phyloP scores from a whole-genome alignment of 2,329 filamentous ascomycete species.

The Microdochium trichocladiopsis region DNA sequence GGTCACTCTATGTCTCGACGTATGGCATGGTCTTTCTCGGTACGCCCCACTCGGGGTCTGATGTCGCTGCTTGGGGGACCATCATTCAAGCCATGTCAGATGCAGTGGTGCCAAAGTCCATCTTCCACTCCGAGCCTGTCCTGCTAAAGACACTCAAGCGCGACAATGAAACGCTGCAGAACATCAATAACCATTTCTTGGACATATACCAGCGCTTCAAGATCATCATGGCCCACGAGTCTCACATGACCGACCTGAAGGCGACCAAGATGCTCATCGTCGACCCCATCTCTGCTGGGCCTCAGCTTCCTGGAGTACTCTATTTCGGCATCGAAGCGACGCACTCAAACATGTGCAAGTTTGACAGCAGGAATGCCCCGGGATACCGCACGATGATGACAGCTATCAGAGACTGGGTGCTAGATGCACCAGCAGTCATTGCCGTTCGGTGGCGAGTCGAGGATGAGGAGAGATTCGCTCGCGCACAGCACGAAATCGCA shows the following conservation, averaged over 20 bases:
- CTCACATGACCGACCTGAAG: conserved; percentile 62
- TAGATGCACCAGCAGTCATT: conserved; percentile 47
- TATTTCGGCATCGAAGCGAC: conserved; percentile 55
- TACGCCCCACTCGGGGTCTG: conserved; percentile 67
- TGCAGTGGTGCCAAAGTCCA: conserved; percentile 55
- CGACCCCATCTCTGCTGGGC: conserved; percentile 62
- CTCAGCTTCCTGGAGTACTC: conserved; percentile 60
- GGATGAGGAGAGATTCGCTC: conserved; percentile 39
- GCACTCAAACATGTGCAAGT: conserved; percentile 33
- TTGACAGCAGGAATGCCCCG: conserved; percentile 49
- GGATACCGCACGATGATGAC: conserved; percentile 52
- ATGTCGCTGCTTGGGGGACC: conserved; percentile 60
- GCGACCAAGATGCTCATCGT: conserved; percentile 59
- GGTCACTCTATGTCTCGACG: conserved; percentile 66
- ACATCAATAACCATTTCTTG: conserved; percentile 67
- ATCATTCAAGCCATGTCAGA: conserved; percentile 62
- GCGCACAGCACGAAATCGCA: conserved; percentile 34
- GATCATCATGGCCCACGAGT: conserved; percentile 73
- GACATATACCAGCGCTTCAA: conserved; percentile 65
- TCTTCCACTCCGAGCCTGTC: conserved; percentile 61
- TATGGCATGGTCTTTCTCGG: conserved; percentile 72
- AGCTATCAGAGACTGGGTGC: conserved; percentile 42
- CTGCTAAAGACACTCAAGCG: conserved; percentile 64
- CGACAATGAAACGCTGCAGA: conserved; percentile 67
- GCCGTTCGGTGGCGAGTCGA: conserved; percentile 53